phyloP scores from a whole-genome alignment of 2,329 filamentous ascomycete genomes.

The Aspergillus candidus region DNA sequence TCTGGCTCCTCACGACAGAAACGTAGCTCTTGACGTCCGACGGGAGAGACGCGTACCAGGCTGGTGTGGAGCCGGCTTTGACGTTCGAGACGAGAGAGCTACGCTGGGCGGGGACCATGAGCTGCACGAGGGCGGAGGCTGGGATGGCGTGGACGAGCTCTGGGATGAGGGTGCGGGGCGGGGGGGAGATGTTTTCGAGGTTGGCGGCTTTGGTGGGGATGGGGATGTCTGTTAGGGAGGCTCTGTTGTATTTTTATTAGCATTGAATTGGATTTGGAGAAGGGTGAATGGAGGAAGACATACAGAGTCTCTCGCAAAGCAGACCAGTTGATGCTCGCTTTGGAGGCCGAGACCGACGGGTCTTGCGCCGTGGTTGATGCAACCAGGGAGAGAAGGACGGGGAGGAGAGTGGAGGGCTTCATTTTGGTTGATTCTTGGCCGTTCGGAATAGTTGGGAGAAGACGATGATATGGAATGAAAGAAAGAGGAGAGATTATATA shows the following conservation, averaged over 20 bases:
- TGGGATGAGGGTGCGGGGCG: conserved; percentile 24
- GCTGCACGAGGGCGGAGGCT: conserved; percentile 23
- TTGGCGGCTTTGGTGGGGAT: conserved; percentile 21
- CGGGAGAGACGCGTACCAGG: conserved; percentile 28
- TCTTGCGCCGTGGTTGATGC: no score
- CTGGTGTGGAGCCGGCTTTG: conserved; percentile 26
- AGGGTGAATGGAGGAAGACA: not conserved
- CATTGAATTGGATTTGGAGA: not conserved
- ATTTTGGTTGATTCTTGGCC: no score
- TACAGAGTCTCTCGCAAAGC: conserved; percentile 19
- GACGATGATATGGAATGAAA: no score
- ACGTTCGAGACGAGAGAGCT: conserved; percentile 27
- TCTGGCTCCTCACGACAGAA: conserved; percentile 25
- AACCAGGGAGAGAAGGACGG: no score
- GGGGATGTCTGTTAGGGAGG: conserved; percentile 8
- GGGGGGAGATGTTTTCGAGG: conserved; percentile 27
- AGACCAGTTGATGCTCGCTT: conserved; percentile 11
- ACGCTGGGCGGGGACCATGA: conserved; percentile 25
- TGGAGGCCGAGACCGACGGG: no score
- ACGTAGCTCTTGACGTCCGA: conserved; percentile 29
- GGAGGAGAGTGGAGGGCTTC: no score
- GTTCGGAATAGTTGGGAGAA: no score
- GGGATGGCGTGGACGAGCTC: conserved; percentile 29
- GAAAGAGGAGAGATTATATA: no score
- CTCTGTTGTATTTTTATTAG: conserved; percentile 5